Evolutionary conservation across 1,139 yeast species (phyloP).

Genomic region (Geotrichum armillariae): DNA sequence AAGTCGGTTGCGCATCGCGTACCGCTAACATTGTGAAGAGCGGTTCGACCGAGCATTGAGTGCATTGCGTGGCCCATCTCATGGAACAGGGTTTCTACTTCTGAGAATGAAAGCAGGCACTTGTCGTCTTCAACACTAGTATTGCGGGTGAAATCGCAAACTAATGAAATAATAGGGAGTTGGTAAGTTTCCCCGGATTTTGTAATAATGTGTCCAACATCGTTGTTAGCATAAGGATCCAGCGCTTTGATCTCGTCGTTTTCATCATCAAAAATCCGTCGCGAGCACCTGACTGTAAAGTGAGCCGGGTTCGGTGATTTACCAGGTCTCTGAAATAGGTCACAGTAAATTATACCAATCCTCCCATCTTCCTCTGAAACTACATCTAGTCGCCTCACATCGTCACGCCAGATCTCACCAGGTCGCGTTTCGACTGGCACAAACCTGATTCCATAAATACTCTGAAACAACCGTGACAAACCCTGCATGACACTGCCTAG

Average conservation of each 20-base stretch:
- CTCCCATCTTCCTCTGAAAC: conserved; percentile 57
- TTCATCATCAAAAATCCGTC: conserved; percentile 61
- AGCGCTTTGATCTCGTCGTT: conserved; percentile 29
- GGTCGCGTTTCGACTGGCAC: conserved; percentile 60
- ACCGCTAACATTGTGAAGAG: conserved; percentile 88
- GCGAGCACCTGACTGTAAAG: conserved; percentile 93
- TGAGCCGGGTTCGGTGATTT: conserved; percentile 82
- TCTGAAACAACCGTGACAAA: conserved; percentile 64
- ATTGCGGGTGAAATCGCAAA: conserved; percentile 70
- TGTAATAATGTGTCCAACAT: conserved; percentile 34
- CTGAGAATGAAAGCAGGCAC: conserved; percentile 64
- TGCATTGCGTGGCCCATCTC: conserved; percentile 99
- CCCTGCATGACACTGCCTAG: conserved; percentile 88
- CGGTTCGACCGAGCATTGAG: conserved; percentile 91
- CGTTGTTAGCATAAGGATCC: conserved; percentile 20
- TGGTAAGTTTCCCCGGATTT: conserved; percentile 55
- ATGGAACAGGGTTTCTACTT: conserved; percentile 92
- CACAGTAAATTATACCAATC: conserved; percentile 68
- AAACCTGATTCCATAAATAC: conserved; percentile 73
- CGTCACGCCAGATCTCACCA: conserved; percentile 92
- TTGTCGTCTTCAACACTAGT: conserved; percentile 22
- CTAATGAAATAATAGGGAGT: conserved; percentile 84
- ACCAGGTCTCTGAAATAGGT: conserved; percentile 60
- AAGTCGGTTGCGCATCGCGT: conserved; percentile 96
- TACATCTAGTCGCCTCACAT: conserved; percentile 80